Evolutionary conservation across 176 grass and related monocot genomes (phyloP).

Genomic region (Themeda triandra): DNA sequence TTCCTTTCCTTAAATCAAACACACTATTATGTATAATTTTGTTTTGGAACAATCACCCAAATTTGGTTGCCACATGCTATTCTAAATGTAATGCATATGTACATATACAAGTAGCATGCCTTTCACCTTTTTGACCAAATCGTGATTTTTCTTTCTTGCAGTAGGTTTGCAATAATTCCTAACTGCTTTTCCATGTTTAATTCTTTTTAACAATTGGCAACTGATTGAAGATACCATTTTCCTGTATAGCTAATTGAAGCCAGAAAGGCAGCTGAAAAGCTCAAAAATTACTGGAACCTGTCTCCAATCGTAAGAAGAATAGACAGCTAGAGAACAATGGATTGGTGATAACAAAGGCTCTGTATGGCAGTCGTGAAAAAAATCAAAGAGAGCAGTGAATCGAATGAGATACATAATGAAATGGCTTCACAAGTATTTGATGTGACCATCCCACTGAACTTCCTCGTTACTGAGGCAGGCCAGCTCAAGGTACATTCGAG

Average conservation of each 20-base stretch:
- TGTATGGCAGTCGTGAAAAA: conserved; percentile 62
- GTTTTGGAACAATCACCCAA: conserved; percentile 6
- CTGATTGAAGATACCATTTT: conserved; percentile 20
- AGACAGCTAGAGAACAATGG: conserved; percentile 73
- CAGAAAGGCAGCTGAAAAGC: conserved; percentile 74
- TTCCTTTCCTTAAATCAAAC: neutral
- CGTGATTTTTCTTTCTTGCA: conserved; percentile 1
- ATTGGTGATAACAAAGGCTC: conserved; percentile 77
- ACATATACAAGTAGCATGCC: neutral
- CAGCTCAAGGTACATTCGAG: conserved; percentile 75
- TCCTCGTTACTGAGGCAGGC: conserved; percentile 74
- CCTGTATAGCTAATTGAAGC: conserved; percentile 65
- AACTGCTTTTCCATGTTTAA: conserved; percentile 16
- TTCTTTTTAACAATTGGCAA: neutral
- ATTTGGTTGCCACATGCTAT: conserved; percentile 17
- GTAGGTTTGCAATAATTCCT: neutral
- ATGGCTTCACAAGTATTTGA: conserved; percentile 80
- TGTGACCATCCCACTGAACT: conserved; percentile 88
- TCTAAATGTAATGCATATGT: conserved; percentile 8
- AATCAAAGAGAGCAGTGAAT: conserved; percentile 48
- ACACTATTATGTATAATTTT: conserved; percentile 16
- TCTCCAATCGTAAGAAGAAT: conserved; percentile 87
- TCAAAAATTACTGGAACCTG: conserved; percentile 78
- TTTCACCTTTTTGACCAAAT: neutral
- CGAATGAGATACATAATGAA: conserved; percentile 55